Conservation (phyloP, 192 early-diverging fungal species). For the Entrophospora sp. region DNA sequence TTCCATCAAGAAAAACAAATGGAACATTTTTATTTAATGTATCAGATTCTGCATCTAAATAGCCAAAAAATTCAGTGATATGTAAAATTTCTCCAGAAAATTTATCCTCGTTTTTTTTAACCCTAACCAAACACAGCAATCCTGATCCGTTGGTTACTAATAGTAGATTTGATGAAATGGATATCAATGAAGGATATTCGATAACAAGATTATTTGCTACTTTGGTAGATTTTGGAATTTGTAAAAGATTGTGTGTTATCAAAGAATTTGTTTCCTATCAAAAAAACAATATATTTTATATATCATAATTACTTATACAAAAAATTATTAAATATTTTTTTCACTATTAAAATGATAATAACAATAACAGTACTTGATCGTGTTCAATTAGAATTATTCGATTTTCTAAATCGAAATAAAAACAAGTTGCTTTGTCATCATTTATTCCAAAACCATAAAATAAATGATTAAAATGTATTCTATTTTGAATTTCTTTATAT, state of each 20-base stretch:
- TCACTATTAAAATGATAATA: background rate
- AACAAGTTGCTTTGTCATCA: slow-evolving; percentile 17
- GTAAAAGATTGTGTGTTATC: background rate
- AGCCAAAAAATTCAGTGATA: background rate
- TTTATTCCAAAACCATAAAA: slow-evolving; percentile 31
- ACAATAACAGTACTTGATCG: slow-evolving; percentile 25
- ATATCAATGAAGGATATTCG: slow-evolving; percentile 27
- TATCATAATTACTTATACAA: background rate
- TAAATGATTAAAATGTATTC: slow-evolving; percentile 61
- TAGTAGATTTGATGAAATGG: slow-evolving; percentile 19
- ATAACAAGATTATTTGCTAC: background rate
- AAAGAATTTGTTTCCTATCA: background rate
- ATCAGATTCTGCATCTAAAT: slow-evolving; percentile 19
- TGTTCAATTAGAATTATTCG: slow-evolving; percentile 26
- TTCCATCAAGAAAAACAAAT: slow-evolving; percentile 26
- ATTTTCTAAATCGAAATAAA: slow-evolving; percentile 32
- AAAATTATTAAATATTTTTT: too few relatives aligned
- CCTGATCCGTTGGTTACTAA: slow-evolving; percentile 30
- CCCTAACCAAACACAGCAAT: slow-evolving; percentile 21
- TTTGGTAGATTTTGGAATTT: background rate
- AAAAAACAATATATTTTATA: background rate
- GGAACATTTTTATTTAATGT: slow-evolving; percentile 28
- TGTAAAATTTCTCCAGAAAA: slow-evolving; percentile 9
- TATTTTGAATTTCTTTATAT: slow-evolving; percentile 53
- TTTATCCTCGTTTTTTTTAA: background rate